phyloP scores from a whole-genome alignment of 2,329 filamentous ascomycete genomes.

The Claviceps sp. region DNA sequence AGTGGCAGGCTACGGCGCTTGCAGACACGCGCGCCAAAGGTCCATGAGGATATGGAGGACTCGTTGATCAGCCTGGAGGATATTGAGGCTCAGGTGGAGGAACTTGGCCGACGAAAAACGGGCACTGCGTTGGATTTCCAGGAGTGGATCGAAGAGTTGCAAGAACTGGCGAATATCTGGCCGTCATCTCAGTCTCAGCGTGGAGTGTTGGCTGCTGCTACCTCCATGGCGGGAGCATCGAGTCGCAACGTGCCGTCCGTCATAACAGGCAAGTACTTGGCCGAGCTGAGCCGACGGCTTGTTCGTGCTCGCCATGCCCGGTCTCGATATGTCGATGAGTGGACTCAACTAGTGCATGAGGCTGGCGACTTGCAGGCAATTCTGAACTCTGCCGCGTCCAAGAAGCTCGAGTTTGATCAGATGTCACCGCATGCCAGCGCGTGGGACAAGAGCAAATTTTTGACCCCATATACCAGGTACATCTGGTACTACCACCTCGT shows the following conservation, averaged over 20 bases:
- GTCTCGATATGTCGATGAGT: conserved; percentile 71
- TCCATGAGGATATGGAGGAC: conserved; percentile 81
- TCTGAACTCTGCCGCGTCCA: conserved; percentile 69
- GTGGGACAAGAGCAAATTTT: conserved; percentile 40
- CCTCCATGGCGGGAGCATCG: conserved; percentile 23
- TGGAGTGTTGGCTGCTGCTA: conserved; percentile 21
- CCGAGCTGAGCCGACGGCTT: conserved; percentile 73
- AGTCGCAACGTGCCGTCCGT: conserved; percentile 54
- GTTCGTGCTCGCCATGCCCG: conserved; percentile 72
- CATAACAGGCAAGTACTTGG: conserved; percentile 85
- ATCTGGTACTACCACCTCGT: conserved; percentile 61
- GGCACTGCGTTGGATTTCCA: conserved; percentile 62
- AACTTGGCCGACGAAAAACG: conserved; percentile 68
- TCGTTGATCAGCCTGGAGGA: conserved; percentile 67
- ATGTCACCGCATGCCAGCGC: conserved; percentile 41
- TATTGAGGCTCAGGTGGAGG: conserved; percentile 65
- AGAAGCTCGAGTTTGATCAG: conserved; percentile 62
- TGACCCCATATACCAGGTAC: conserved; percentile 75
- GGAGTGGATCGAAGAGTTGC: conserved; percentile 93
- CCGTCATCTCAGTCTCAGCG: conserved; percentile 41
- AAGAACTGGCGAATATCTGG: conserved; percentile 58
- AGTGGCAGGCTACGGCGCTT: conserved; percentile 60
- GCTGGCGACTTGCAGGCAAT: conserved; percentile 68
- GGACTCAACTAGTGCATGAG: conserved; percentile 64
- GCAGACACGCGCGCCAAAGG: conserved; percentile 63